Evolutionary conservation across 495 filamentous ascomycete genomes (phyloP).

Genomic region (Penicillium turbatum): DNA sequence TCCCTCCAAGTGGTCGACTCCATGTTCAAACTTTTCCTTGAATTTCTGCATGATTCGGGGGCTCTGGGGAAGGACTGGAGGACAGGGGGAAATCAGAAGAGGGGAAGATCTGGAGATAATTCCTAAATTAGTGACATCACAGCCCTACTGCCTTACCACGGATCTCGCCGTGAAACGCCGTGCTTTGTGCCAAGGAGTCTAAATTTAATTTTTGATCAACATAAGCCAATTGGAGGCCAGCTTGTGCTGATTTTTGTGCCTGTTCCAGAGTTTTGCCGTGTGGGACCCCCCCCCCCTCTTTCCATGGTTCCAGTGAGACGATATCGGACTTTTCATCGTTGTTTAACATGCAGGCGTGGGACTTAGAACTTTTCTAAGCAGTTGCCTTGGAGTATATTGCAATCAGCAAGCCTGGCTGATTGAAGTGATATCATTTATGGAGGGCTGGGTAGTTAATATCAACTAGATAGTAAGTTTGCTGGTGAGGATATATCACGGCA

Average conservation of each 20-base stretch:
- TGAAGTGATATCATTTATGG: no score
- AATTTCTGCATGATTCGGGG: constrained; percentile 30
- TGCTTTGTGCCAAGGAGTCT: not conserved
- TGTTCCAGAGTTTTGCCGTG: not conserved
- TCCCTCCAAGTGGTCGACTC: constrained; percentile 30
- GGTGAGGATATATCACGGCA: no score
- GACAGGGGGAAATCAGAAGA: not conserved
- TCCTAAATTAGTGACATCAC: constrained; percentile 22
- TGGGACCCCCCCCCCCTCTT: no score
- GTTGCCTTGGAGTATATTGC: no score
- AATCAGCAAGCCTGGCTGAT: no score
- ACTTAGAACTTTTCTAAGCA: no score
- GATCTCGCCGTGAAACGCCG: not conserved
- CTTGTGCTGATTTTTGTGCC: not conserved
- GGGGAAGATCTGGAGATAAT: constrained; percentile 5
- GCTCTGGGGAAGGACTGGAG: constrained; percentile 1
- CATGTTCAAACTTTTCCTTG: constrained; percentile 27
- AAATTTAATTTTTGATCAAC: not conserved
- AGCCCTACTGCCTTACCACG: constrained; percentile 10
- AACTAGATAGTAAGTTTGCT: no score
- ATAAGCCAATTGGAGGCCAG: not conserved
- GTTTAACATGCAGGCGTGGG: no score
- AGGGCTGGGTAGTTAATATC: no score
- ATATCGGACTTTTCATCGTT: no score
- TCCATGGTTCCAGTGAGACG: not conserved